Percentiles rank a stretch among this genome's conserved stretches.
These are phyloP conservation scores for Pouteria campechiana DNA, from an alignment of 179 eudicot species.

Conservation along the genomic window DNA sequence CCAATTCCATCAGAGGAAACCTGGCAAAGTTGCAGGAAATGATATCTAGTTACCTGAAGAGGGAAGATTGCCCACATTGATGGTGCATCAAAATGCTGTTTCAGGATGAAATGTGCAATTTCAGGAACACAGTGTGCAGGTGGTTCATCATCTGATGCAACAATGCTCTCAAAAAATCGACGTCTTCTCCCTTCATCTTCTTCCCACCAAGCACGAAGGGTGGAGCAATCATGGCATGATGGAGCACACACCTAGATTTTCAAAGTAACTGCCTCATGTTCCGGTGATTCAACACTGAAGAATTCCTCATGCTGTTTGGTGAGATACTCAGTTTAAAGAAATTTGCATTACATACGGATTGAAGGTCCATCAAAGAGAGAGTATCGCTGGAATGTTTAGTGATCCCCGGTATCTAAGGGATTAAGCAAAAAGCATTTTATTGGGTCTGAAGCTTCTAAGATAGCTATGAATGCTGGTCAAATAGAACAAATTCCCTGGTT, in stretches of 20 bases:
- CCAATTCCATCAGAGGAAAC: too few relatives aligned
- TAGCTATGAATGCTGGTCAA: too few relatives aligned
- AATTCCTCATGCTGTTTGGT: too few relatives aligned
- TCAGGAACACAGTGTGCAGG: constrained; percentile 78
- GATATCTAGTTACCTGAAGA: constrained; percentile 55
- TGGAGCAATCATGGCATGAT: constrained; percentile 95
- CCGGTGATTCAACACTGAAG: too few relatives aligned
- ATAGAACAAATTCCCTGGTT: too few relatives aligned
- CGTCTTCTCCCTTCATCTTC: constrained; percentile 93
- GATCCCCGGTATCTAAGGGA: too few relatives aligned
- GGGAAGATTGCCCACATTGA: constrained; percentile 99
- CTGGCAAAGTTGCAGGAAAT: too few relatives aligned
- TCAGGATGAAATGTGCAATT: constrained; percentile 59
- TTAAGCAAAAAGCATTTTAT: too few relatives aligned
- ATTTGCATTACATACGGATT: neutral
- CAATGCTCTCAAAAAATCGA: constrained; percentile 45
- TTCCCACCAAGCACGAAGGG: constrained; percentile 99
- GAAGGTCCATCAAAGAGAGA: too few relatives aligned
- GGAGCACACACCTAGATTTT: constrained; percentile 99
- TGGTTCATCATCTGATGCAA: constrained; percentile 65
- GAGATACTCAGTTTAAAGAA: neutral
- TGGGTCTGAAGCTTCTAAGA: too few relatives aligned
- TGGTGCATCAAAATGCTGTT: constrained; percentile 92
- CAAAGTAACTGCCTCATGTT: too few relatives aligned
- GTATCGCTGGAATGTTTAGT: too few relatives aligned